Evolutionary conservation across 495 filamentous ascomycete genomes (phyloP).

Genomic region (Aspergillus diversus): DNA sequence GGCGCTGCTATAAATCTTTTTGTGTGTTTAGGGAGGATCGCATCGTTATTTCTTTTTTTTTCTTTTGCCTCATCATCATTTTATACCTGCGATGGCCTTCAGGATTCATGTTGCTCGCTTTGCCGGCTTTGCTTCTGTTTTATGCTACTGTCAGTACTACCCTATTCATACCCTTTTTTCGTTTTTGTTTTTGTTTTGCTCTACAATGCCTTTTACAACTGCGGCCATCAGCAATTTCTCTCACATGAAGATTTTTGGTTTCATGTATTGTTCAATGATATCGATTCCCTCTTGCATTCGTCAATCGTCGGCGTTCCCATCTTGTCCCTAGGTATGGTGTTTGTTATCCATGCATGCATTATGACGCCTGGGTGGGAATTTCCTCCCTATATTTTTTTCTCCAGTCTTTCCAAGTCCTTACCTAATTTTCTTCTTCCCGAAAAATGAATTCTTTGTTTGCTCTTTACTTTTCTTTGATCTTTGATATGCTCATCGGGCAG

Average conservation of each 20-base stretch:
- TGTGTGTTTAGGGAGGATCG: conserved; percentile 37
- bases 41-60: conserved; percentile 40
- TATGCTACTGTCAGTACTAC: conserved; percentile 20
- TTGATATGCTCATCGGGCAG: not conserved
- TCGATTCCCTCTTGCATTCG: conserved; percentile 16
- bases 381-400: conserved; percentile 2
- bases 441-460: conserved; percentile 11
- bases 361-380: not conserved
- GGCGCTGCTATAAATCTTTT: conserved; percentile 41
- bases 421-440: conserved; percentile 4
- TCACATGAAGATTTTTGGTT: conserved; percentile 14
- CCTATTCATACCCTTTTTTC: conserved; percentile 27
- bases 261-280: conserved; percentile 24
- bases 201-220: conserved; percentile 9
- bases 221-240: conserved; percentile 6
- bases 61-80: conserved; percentile 31
- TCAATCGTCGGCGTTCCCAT: conserved; percentile 13
- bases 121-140: conserved; percentile 15
- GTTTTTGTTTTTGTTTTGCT: conserved; percentile 5
- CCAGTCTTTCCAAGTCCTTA: conserved; percentile 3
- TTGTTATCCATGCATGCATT: conserved; percentile 2
- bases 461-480: not conserved
- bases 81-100: conserved; percentile 26
- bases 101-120: conserved; percentile 32
- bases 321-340: conserved; percentile 12